Evolutionary conservation across 805 yeast genomes (phyloP), one percentile per base, ranked within the genome.

Genomic region (Lipomyces sp.): DNA sequence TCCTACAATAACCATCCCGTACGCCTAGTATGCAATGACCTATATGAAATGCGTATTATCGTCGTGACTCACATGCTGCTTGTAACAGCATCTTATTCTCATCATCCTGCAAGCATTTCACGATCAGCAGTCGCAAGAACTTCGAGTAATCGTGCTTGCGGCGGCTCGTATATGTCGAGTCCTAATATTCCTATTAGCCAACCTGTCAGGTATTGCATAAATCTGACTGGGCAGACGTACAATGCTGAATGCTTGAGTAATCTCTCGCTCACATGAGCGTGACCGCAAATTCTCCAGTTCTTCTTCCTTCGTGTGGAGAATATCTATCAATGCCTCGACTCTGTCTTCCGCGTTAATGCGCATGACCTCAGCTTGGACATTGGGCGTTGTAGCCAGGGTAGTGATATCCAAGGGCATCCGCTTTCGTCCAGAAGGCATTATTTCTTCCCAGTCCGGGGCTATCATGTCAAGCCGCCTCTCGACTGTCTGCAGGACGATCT

Each of bases 111-210:
- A 42, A 8, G 48, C 48, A 42, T 15, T 42, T 42, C 48, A n/a
- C 48, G 29, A 42, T 42, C 48, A 42, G 18, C 18, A 15, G 48
- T 24, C 48, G 48, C 48, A 42, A 42, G 48, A 42, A 42, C 48
- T 42, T 42, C n/a, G 48, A 15, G 48, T 42, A 42, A 42, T 42
- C 48, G n/a, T 42, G 48, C 48, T 42, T 42, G 24, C 48, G 48
- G 0, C 48, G 48, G 8, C 48, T 42, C 48, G 48, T 13, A 24
- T 42, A 42, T 3, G 48, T n/a, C 18, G 48, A 5, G 48, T 42
- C 48, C 48, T 42, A 42, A 15, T 15, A 42, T 42, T 2, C 8
- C 48, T 42, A 10, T 42, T 42, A 42, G 48, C n/a, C 48, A n/a
- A 42, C 1, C n/a, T 10, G n/a, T 42, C 24, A 42, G 7, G 48